Conservation (phyloP, 2,329 filamentous ascomycete genomes). For the Thelonectria blattea region DNA sequence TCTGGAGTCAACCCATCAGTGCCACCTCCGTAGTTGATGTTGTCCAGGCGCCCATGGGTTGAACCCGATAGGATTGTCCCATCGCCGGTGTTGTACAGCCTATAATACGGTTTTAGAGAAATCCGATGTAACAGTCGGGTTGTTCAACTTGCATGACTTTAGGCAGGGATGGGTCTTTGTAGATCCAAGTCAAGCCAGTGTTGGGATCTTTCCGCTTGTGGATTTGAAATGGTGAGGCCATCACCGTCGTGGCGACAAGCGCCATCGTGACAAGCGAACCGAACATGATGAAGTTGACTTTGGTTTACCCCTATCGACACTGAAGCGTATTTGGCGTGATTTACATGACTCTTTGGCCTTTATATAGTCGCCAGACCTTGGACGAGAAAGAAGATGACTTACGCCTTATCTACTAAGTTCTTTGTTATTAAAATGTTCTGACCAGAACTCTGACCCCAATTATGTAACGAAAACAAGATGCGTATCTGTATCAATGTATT, state of each 20-base stretch:
- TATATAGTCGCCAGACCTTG: background rate
- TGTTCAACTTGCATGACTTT: constrained; percentile 2
- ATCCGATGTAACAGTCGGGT: background rate
- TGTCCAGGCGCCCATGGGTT: background rate
- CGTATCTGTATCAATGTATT: background rate
- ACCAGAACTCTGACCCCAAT: background rate
- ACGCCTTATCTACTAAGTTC: background rate
- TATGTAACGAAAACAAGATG: constrained; percentile 2
- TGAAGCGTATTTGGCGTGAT: background rate
- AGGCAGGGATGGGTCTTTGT: background rate
- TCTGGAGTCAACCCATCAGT: background rate
- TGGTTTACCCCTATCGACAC: background rate
- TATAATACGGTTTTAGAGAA: background rate
- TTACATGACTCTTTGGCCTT: background rate
- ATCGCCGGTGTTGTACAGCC: constrained; percentile 4
- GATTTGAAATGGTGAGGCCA: background rate
- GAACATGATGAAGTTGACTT: background rate
- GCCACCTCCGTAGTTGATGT: constrained; percentile 5
- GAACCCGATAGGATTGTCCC: constrained; percentile 3
- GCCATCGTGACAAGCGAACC: background rate
- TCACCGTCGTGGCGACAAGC: background rate
- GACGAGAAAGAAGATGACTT: background rate
- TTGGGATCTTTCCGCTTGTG: background rate
- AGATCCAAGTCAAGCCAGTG: constrained; percentile 5
- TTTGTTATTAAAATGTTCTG: background rate